Percentiles rank a stretch among this genome's conserved stretches.
Conservation (phyloP, 805 yeast genomes). For the Candida golubevii region DNA sequence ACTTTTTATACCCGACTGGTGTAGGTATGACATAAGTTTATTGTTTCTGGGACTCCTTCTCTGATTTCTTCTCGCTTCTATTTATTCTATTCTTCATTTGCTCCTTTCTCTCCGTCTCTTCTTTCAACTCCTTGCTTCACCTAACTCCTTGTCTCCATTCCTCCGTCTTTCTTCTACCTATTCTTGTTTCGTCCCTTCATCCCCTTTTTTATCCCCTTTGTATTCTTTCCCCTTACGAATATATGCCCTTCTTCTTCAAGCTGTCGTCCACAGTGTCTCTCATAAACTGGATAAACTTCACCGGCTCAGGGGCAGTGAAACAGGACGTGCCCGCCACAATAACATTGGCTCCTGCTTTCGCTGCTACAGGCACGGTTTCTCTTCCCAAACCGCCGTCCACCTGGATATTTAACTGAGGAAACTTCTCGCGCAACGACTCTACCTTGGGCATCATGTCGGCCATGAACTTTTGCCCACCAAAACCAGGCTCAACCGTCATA, state of each 20-base stretch:
- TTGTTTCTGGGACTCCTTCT: no score
- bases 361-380: slow-evolving; percentile 80
- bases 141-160: no score
- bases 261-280: slow-evolving; percentile 55
- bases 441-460: slow-evolving; percentile 95
- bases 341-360: slow-evolving; percentile 97
- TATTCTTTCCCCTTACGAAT: slow-evolving; percentile 1
- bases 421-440: slow-evolving; percentile 62
- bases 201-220: no score
- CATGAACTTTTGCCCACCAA: slow-evolving; percentile 98
- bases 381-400: slow-evolving; percentile 96
- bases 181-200: no score
- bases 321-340: slow-evolving; percentile 97
- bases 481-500: slow-evolving; percentile 99
- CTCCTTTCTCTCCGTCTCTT: no score
- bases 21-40: no score
- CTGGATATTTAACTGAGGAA: slow-evolving; percentile 80
- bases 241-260: slow-evolving; percentile 44
- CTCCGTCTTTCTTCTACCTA: no score
- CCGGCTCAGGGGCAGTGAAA: slow-evolving; percentile 79
- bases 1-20: no score
- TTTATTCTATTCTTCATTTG: no score
- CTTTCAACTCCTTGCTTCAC: no score
- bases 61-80: no score
- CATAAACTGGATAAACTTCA: slow-evolving; percentile 64